phyloP scores from a whole-genome alignment of 805 yeast species.

The Sugiyamaella boreocaroliniensis region DNA sequence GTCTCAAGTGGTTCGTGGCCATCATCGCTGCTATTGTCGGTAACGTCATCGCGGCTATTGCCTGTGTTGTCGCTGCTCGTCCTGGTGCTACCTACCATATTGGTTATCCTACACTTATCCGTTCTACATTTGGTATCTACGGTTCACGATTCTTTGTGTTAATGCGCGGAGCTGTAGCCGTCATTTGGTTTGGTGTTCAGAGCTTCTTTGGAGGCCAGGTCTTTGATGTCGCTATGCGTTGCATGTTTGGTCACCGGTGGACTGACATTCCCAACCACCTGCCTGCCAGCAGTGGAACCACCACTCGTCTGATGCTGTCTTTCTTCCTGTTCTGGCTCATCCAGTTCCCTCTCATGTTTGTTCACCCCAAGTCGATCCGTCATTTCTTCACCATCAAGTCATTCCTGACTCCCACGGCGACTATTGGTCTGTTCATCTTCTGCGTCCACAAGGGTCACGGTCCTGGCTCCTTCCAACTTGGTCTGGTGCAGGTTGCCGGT shows the following conservation, averaged over 20 bases:
- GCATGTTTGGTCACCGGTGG: conserved; percentile 14
- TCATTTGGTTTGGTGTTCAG: conserved; percentile 17
- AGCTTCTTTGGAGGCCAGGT: conserved; percentile 14
- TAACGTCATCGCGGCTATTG: conserved; percentile 7
- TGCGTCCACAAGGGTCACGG: conserved; percentile 32
- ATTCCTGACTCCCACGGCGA: conserved; percentile 58
- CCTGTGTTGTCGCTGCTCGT: conserved; percentile 11
- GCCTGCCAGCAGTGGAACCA: conserved; percentile 13
- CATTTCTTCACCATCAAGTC: conserved; percentile 81
- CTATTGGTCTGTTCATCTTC: conserved; percentile 72
- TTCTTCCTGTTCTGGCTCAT: conserved; percentile 22
- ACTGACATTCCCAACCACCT: conserved; percentile 14
- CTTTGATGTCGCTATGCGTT: conserved; percentile 12
- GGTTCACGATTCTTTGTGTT: conserved; percentile 11
- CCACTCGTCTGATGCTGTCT: conserved; percentile 20
- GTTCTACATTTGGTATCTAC: conserved; percentile 21
- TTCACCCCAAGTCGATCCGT: conserved; percentile 73
- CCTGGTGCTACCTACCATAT: conserved; percentile 18
- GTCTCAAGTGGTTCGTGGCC: conserved; percentile 5
- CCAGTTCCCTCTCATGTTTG: conserved; percentile 63
- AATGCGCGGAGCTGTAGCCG: conserved; percentile 12
- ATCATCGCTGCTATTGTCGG: conserved; percentile 8
- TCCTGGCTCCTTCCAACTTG: conserved; percentile 10
- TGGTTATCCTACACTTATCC: conserved; percentile 21
- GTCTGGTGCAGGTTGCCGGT: conserved; percentile 1